Evolutionary conservation across 257 asterid genomes (phyloP).

Genomic region (Capsicum rhomboideum): DNA sequence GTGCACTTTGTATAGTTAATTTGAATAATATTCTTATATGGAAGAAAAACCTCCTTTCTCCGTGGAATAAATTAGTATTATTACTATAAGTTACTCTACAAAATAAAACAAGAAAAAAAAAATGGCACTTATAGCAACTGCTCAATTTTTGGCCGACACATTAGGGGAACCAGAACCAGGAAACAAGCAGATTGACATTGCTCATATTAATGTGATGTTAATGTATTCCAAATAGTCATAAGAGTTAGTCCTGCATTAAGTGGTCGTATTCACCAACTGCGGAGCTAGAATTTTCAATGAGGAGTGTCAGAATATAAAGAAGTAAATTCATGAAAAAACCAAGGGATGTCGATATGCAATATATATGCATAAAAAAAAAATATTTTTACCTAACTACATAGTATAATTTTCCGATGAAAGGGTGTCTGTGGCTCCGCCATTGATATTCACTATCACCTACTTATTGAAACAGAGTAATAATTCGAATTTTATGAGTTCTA

Average conservation of each 20-base stretch:
- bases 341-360: too few relatives aligned
- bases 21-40: not conserved
- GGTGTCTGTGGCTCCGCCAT: too few relatives aligned
- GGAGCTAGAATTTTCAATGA: too few relatives aligned
- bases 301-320: too few relatives aligned
- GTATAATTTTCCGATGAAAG: too few relatives aligned
- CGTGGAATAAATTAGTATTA: not conserved
- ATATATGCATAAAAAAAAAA: too few relatives aligned
- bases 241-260: not conserved
- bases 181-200: not conserved
- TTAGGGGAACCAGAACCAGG: constrained; percentile 24
- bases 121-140: not conserved
- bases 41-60: not conserved
- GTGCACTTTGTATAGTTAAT: not conserved
- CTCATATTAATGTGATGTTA: not conserved
- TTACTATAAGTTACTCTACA: not conserved
- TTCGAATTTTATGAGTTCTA: not conserved
- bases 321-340: too few relatives aligned
- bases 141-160: constrained; percentile 25
- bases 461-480: not conserved
- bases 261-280: not conserved
- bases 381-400: too few relatives aligned
- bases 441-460: not conserved
- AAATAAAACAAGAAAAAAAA: not conserved
- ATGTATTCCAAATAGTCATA: not conserved